Percentiles rank a stretch among this genome's conserved stretches.
These are phyloP conservation scores for Gamarada debralockiae DNA, from an alignment of 495 filamentous ascomycete genomes.

Conservation along the genomic window DNA sequence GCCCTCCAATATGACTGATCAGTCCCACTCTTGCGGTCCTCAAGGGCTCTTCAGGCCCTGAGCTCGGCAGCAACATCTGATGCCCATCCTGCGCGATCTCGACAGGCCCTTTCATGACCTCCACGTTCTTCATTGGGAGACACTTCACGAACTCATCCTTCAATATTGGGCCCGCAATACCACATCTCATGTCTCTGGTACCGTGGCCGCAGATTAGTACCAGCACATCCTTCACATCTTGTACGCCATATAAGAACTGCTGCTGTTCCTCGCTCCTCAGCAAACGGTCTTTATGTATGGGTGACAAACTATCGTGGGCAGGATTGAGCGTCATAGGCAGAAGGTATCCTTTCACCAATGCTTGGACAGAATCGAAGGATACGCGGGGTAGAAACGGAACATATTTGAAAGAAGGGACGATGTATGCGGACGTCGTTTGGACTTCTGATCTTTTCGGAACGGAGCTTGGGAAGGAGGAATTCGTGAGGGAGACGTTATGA, in stretches of 20 bases:
- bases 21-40: conserved; percentile 57
- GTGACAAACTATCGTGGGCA: conserved; percentile 51
- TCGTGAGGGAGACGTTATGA: conserved; percentile 71
- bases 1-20: conserved; percentile 88
- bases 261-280: conserved; percentile 38
- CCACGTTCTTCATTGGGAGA: conserved; percentile 33
- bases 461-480: conserved; percentile 59
- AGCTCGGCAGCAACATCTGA: conserved; percentile 17
- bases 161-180: conserved; percentile 71
- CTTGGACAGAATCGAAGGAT: conserved; percentile 45
- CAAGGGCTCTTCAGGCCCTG: conserved; percentile 1
- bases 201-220: conserved; percentile 85
- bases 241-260: conserved; percentile 37
- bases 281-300: conserved; percentile 41
- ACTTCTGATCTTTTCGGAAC: conserved; percentile 34
- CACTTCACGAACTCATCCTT: conserved; percentile 59
- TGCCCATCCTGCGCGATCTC: conserved; percentile 15
- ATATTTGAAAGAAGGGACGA: conserved; percentile 78
- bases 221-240: conserved; percentile 61
- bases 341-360: conserved; percentile 53
- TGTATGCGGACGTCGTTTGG: conserved; percentile 56
- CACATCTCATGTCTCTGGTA: conserved; percentile 75
- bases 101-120: conserved; percentile 35
- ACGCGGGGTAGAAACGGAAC: conserved; percentile 60
- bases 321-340: conserved; percentile 56